phyloP scores from a whole-genome alignment of 495 filamentous ascomycete genomes.

The Neurospora sp. region DNA sequence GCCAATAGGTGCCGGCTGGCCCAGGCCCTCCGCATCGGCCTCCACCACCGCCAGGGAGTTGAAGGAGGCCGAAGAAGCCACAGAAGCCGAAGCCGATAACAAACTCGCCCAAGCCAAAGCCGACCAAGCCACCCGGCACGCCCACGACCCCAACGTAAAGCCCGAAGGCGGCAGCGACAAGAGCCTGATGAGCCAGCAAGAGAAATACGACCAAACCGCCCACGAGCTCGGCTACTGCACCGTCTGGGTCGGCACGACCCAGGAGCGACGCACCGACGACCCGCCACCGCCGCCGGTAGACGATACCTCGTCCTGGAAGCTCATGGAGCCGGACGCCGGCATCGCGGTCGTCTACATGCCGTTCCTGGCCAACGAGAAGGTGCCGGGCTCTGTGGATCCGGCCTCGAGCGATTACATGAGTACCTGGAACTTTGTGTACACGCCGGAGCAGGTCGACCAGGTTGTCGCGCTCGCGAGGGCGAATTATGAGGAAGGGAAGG shows the following conservation, averaged over 20 bases:
- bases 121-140: slow-evolving; percentile 29
- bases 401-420: slow-evolving; percentile 71
- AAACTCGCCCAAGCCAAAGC: slow-evolving; percentile 55
- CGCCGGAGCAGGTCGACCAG: slow-evolving; percentile 70
- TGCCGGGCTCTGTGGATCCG: slow-evolving; percentile 64
- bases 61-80: slow-evolving; percentile 54
- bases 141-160: slow-evolving; percentile 1
- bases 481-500: slow-evolving; percentile 74
- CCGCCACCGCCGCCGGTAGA: slow-evolving; percentile 48
- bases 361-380: slow-evolving; percentile 68
- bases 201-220: slow-evolving; percentile 30
- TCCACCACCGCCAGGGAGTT: slow-evolving; percentile 52
- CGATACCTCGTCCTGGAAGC: slow-evolving; percentile 56
- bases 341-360: slow-evolving; percentile 89
- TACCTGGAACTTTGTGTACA: slow-evolving; percentile 97
- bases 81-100: slow-evolving; percentile 45
- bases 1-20: slow-evolving; percentile 90
- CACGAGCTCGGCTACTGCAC: slow-evolving; percentile 78
- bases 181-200: slow-evolving; percentile 12
- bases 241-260: slow-evolving; percentile 81
- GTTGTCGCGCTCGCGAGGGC: slow-evolving; percentile 72
- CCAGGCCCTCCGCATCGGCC: slow-evolving; percentile 42
- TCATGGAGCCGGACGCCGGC: slow-evolving; percentile 69
- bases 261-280: slow-evolving; percentile 48
- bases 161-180: slow-evolving; percentile 6